Evolutionary conservation across 2,329 filamentous ascomycete species (phyloP).

Genomic region (Alternaria triticina): DNA sequence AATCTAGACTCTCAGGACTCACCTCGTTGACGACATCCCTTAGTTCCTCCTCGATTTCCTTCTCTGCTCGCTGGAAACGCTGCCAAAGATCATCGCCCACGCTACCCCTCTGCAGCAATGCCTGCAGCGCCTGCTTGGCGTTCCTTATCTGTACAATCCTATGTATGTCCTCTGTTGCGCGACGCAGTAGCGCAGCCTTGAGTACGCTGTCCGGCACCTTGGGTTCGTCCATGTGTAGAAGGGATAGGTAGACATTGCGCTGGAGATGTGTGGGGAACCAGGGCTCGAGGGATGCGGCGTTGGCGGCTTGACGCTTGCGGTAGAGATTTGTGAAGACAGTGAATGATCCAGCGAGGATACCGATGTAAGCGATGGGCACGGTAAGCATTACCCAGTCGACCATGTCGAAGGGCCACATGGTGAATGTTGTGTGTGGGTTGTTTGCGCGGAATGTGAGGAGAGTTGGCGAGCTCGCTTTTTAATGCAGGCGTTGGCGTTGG

Average conservation of each 20-base stretch:
- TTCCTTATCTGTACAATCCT: constrained; percentile 87
- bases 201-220: constrained; percentile 82
- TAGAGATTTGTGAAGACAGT: constrained; percentile 93
- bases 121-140: constrained; percentile 85
- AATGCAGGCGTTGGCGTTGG: neutral
- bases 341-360: constrained; percentile 84
- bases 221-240: constrained; percentile 79
- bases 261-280: constrained; percentile 94
- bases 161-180: constrained; percentile 91
- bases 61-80: constrained; percentile 87
- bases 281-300: constrained; percentile 84
- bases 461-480: neutral
- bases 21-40: constrained; percentile 94
- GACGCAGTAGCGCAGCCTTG: constrained; percentile 84
- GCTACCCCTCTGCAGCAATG: constrained; percentile 84
- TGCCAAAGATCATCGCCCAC: constrained; percentile 97
- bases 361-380: constrained; percentile 88
- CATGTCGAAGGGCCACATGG: constrained; percentile 52
- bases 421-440: constrained; percentile 16
- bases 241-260: constrained; percentile 91
- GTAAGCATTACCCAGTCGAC: constrained; percentile 83
- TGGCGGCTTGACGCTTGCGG: constrained; percentile 82
- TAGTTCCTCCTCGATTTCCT: constrained; percentile 96
- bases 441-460: neutral
- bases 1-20: constrained; percentile 31